Percentiles rank a stretch among this genome's conserved stretches.
phyloP scores from a whole-genome alignment of 108 stramenopile genomes.

The Skeletonema potamos region DNA sequence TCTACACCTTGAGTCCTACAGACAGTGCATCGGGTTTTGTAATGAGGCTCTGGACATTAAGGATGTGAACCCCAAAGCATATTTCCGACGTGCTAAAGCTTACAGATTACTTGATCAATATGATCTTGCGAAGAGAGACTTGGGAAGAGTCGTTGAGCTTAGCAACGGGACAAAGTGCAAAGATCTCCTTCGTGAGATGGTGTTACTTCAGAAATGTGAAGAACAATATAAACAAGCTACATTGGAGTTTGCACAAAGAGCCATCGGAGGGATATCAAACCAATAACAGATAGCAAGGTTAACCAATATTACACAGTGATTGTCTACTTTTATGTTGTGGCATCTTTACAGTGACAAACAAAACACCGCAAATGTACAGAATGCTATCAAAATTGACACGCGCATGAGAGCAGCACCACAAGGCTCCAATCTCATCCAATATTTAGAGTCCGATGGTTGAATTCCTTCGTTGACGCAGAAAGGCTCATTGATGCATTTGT shows the following conservation, averaged over 20 bases:
- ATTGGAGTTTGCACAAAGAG: slow-evolving; percentile 3
- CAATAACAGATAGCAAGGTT: neutral
- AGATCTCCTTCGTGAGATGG: neutral
- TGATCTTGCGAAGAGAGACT: slow-evolving; percentile 6
- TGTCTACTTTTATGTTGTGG: neutral
- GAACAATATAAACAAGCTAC: neutral
- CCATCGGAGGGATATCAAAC: neutral
- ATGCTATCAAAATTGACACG: neutral
- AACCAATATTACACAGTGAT: neutral
- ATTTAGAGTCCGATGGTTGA: neutral
- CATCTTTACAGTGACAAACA: neutral
- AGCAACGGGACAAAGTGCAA: neutral
- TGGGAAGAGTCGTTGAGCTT: neutral
- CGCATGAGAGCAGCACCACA: neutral
- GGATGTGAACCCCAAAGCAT: slow-evolving; percentile 1
- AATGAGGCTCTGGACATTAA: slow-evolving; percentile 17
- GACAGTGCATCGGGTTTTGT: slow-evolving; percentile 10
- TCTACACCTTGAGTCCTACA: slow-evolving; percentile 7
- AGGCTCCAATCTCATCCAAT: neutral
- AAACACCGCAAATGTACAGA: neutral
- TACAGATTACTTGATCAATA: slow-evolving; percentile 3
- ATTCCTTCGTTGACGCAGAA: neutral
- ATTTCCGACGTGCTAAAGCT: slow-evolving; percentile 17
- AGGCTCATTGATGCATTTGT: neutral
- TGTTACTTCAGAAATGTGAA: neutral